Conservation (phyloP, 495 filamentous ascomycete genomes). For the Xylaria nigripes region DNA sequence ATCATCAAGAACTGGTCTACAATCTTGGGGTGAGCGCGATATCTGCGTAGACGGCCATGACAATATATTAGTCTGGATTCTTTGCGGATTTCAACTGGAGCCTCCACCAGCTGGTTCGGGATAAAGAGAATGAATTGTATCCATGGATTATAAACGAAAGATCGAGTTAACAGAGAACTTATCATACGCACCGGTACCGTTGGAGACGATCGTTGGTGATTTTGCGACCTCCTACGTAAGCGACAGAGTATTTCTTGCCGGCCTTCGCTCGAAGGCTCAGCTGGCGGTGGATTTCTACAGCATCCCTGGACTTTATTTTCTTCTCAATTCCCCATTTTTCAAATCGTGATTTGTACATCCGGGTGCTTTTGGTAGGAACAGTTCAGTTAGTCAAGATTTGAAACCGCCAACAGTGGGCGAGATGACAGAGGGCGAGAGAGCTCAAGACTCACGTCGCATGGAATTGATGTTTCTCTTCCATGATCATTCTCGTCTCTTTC, state of each 20-base stretch:
- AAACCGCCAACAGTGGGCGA: not conserved
- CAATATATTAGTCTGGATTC: slow-evolving; percentile 1
- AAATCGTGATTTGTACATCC: slow-evolving; percentile 40
- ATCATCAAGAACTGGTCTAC: slow-evolving; percentile 20
- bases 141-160: not conserved
- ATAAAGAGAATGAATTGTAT: not conserved
- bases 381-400: not conserved
- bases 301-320: slow-evolving; percentile 34
- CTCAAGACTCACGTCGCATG: slow-evolving; percentile 30
- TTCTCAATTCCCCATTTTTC: slow-evolving; percentile 39
- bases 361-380: slow-evolving; percentile 19
- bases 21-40: slow-evolving; percentile 21
- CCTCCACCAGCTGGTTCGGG: not conserved
- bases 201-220: slow-evolving; percentile 29
- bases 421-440: not conserved
- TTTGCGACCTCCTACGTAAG: slow-evolving; percentile 26
- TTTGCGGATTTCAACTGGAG: not conserved
- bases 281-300: slow-evolving; percentile 28
- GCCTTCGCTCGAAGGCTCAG: slow-evolving; percentile 25
- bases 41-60: slow-evolving; percentile 5
- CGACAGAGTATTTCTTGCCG: slow-evolving; percentile 26
- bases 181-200: slow-evolving; percentile 22
- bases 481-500: slow-evolving; percentile 33
- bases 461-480: slow-evolving; percentile 32
- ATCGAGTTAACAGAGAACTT: not conserved